A percentile compares a stretch with the other conserved stretches of the same genome.
These are phyloP conservation scores for Chaetothyriales sp. DNA, from an alignment of 2,329 filamentous ascomycete species.

Conservation along the genomic window DNA sequence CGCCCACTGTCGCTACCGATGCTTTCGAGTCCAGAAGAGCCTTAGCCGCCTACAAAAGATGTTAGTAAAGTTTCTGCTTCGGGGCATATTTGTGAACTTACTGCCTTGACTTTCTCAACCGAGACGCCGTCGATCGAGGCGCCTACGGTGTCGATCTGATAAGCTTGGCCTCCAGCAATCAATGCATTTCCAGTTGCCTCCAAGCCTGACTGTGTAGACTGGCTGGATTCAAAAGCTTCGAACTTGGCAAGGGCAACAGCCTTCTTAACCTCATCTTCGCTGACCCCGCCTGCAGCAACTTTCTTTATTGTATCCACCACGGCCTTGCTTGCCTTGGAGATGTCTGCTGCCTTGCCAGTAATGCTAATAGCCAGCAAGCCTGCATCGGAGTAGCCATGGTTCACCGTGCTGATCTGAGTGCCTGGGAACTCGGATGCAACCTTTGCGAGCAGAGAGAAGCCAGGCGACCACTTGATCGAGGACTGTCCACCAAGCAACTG, in stretches of 20 bases:
- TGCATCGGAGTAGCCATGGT: slow-evolving; percentile 81
- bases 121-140: slow-evolving; percentile 69
- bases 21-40: slow-evolving; percentile 76
- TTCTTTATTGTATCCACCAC: slow-evolving; percentile 70
- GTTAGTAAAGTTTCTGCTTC: slow-evolving; percentile 15
- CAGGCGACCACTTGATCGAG: slow-evolving; percentile 86
- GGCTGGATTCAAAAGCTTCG: slow-evolving; percentile 65
- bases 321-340: slow-evolving; percentile 59
- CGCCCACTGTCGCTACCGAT: slow-evolving; percentile 75
- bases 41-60: slow-evolving; percentile 57
- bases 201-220: slow-evolving; percentile 62
- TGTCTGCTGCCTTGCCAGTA: slow-evolving; percentile 54
- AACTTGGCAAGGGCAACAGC: slow-evolving; percentile 89
- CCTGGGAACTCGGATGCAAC: slow-evolving; percentile 51
- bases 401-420: slow-evolving; percentile 56
- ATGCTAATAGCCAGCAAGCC: slow-evolving; percentile 77
- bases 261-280: slow-evolving; percentile 78
- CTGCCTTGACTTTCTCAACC: slow-evolving; percentile 68
- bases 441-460: slow-evolving; percentile 82
- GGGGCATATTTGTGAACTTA: slow-evolving; percentile 29
- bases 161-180: slow-evolving; percentile 64
- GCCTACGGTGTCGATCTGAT: slow-evolving; percentile 66
- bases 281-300: slow-evolving; percentile 58
- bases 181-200: slow-evolving; percentile 74
- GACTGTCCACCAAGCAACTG: slow-evolving; percentile 81